Evolutionary conservation across 1,284 basidiomycete species (phyloP).

Genomic region (Ustilago esculenta): DNA sequence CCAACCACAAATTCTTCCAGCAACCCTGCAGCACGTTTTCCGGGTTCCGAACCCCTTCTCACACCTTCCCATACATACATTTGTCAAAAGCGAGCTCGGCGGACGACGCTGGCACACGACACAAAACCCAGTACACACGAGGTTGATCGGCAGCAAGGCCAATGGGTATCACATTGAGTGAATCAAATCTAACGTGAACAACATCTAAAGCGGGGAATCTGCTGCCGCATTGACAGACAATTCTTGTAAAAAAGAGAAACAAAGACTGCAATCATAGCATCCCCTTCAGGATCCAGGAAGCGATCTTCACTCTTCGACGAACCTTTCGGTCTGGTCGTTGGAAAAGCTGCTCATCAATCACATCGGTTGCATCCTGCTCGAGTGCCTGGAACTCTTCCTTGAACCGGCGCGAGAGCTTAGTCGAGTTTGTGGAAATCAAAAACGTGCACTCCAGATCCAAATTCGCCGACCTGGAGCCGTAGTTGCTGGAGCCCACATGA

Average conservation of each 20-base stretch:
- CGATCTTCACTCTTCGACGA: conserved; percentile 70
- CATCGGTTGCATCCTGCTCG: conserved; percentile 67
- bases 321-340: conserved; percentile 73
- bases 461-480: conserved; percentile 88
- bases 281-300: conserved; percentile 56
- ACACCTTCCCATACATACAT: neutral
- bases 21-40: conserved; percentile 9
- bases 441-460: conserved; percentile 94
- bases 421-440: conserved; percentile 74
- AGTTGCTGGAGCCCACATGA: conserved; percentile 93
- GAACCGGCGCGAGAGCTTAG: conserved; percentile 61
- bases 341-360: conserved; percentile 70
- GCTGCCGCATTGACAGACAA: no score
- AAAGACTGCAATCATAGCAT: conserved; percentile 44
- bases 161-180: conserved; percentile 20
- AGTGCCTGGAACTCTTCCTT: conserved; percentile 70
- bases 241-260: neutral
- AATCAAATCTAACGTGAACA: no score
- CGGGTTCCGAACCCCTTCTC: conserved; percentile 10
- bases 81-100: no score
- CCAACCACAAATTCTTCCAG: conserved; percentile 14
- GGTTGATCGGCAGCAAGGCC: neutral
- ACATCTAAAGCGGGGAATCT: no score
- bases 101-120: no score
- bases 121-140: no score